Percentiles rank a stretch among this genome's conserved stretches.
These are phyloP conservation scores for Cercophora samala DNA, from an alignment of 495 filamentous ascomycete species.

Conservation along the genomic window DNA sequence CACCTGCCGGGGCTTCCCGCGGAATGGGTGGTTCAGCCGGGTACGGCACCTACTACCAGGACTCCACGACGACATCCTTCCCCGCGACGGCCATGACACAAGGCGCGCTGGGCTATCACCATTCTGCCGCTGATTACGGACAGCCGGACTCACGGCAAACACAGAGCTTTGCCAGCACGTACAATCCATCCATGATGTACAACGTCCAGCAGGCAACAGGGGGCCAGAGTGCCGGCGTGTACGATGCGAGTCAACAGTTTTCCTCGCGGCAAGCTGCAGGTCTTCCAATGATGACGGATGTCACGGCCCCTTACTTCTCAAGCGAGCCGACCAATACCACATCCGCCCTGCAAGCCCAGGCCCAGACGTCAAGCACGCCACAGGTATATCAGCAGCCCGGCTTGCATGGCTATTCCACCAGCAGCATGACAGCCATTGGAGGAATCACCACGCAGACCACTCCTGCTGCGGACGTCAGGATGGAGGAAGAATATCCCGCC, in stretches of 20 bases:
- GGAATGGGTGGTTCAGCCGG: constrained; percentile 45
- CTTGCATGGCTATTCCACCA: constrained; percentile 46
- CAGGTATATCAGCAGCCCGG: constrained; percentile 51
- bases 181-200: constrained; percentile 68
- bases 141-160: constrained; percentile 49
- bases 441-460: constrained; percentile 40
- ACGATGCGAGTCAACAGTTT: constrained; percentile 78
- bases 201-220: constrained; percentile 67
- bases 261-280: constrained; percentile 73
- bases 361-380: constrained; percentile 37
- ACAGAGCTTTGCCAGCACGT: constrained; percentile 46
- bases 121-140: constrained; percentile 44
- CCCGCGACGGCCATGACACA: constrained; percentile 45
- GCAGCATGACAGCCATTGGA: constrained; percentile 40
- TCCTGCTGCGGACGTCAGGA: constrained; percentile 42
- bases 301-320: constrained; percentile 72
- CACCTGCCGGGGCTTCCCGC: constrained; percentile 38
- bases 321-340: constrained; percentile 64
- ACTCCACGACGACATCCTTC: constrained; percentile 47
- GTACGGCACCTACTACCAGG: constrained; percentile 57
- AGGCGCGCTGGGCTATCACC: constrained; percentile 51
- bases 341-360: constrained; percentile 41
- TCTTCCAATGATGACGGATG: constrained; percentile 70
- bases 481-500: constrained; percentile 40
- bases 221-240: constrained; percentile 57